Percentiles rank a stretch among this genome's conserved stretches.
Conservation (phyloP, 495 filamentous ascomycete species). For the Penicillium verhagenii region DNA sequence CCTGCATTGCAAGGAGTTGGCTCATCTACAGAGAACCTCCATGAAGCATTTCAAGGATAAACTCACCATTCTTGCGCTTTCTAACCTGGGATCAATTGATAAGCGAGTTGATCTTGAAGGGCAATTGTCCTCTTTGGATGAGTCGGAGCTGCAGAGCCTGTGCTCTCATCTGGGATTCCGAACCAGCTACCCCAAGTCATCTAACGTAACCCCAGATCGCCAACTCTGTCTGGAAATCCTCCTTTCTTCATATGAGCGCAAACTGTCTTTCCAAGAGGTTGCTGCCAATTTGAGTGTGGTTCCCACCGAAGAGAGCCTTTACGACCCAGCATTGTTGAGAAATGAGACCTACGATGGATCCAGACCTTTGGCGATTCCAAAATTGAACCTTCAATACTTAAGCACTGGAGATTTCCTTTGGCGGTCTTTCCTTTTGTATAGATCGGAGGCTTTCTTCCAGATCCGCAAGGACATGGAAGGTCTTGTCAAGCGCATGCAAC, state of each 20-base stretch:
- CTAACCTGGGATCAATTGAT: slow-evolving; percentile 88
- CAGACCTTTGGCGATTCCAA: slow-evolving; percentile 85
- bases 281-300: slow-evolving; percentile 68
- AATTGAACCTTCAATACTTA: slow-evolving; percentile 93
- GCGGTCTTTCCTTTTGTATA: slow-evolving; percentile 84
- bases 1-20: slow-evolving; percentile 70
- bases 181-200: slow-evolving; percentile 72
- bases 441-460: slow-evolving; percentile 91
- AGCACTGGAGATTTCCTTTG: slow-evolving; percentile 94
- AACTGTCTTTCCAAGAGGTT: slow-evolving; percentile 79
- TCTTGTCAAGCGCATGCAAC: slow-evolving; percentile 73
- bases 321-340: slow-evolving; percentile 77
- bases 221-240: slow-evolving; percentile 74
- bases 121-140: slow-evolving; percentile 69
- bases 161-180: slow-evolving; percentile 72
- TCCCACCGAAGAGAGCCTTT: slow-evolving; percentile 81
- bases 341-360: slow-evolving; percentile 91
- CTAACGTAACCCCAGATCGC: slow-evolving; percentile 60
- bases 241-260: slow-evolving; percentile 73
- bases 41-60: slow-evolving; percentile 88
- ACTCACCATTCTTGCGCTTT: slow-evolving; percentile 82
- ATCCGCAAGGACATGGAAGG: slow-evolving; percentile 90
- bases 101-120: slow-evolving; percentile 74
- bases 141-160: slow-evolving; percentile 69
- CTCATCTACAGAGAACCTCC: slow-evolving; percentile 75